Percentiles rank a stretch among this genome's conserved stretches.
phyloP scores from a whole-genome alignment of 306 rosid species.

The Fragaria vesca region DNA sequence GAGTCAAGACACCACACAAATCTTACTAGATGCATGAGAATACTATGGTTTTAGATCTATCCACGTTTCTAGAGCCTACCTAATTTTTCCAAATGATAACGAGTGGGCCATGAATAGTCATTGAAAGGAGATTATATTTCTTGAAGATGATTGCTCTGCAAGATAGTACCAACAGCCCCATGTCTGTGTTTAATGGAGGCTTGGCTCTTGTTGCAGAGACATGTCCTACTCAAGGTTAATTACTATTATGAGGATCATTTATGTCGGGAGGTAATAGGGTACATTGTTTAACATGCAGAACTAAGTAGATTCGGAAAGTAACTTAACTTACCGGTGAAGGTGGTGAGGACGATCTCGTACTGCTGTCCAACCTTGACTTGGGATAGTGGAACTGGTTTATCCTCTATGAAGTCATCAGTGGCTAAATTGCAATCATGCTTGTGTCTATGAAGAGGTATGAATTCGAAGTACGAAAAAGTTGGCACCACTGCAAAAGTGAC shows the following conservation, averaged over 20 bases:
- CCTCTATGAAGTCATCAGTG: constrained; percentile 70
- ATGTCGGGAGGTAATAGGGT: background rate
- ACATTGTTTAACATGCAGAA: background rate
- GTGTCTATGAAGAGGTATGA: constrained; percentile 68
- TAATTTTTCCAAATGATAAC: background rate
- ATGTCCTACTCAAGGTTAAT: background rate
- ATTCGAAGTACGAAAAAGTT: constrained; percentile 87
- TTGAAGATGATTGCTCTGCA: constrained; percentile 8
- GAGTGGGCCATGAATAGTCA: constrained; percentile 7
- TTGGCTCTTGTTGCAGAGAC: constrained; percentile 3
- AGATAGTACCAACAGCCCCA: background rate
- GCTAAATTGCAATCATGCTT: constrained; percentile 28
- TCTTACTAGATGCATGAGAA: background rate
- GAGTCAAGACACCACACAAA: background rate
- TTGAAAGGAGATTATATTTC: background rate
- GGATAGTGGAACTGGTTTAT: constrained; percentile 69
- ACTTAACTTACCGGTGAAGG: constrained; percentile 68
- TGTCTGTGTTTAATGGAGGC: constrained; percentile 15
- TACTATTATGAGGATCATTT: background rate
- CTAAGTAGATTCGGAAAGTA: background rate
- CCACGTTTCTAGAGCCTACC: background rate
- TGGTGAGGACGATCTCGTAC: constrained; percentile 87
- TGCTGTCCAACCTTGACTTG: constrained; percentile 69
- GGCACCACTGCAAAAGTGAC: constrained; percentile 86
- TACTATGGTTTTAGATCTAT: background rate